These are phyloP conservation scores for Arabidopsis suecica DNA, from an alignment of 345 rosid genomes.

Conservation along the genomic window DNA sequence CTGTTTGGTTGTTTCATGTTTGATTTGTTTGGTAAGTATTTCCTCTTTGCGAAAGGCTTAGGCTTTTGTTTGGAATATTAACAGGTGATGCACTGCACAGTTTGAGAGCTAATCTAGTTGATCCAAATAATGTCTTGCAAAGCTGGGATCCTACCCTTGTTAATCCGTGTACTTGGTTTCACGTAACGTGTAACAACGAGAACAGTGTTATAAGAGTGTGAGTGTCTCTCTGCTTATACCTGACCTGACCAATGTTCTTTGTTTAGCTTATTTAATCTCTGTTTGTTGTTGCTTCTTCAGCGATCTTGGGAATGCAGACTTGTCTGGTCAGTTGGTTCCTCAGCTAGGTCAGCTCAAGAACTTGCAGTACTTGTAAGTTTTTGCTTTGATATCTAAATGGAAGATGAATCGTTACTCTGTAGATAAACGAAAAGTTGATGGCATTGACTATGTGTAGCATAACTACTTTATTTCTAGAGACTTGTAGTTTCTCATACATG, in stretches of 20 bases:
- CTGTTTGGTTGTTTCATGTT: background rate
- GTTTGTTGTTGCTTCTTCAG: slow-evolving; percentile 51
- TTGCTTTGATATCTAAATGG: background rate
- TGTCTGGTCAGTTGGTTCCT: slow-evolving; percentile 89
- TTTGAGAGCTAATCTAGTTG: slow-evolving; percentile 70
- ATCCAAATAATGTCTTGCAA: slow-evolving; percentile 84
- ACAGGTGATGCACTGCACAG: slow-evolving; percentile 94
- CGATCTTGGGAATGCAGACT: slow-evolving; percentile 94
- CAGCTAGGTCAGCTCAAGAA: slow-evolving; percentile 91
- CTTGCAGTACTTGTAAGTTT: slow-evolving; percentile 83
- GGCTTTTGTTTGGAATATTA: slow-evolving; percentile 14
- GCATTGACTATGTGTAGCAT: background rate
- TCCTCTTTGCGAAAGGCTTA: slow-evolving; percentile 27
- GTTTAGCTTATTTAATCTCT: background rate
- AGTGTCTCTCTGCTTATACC: slow-evolving; percentile 36
- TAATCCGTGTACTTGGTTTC: slow-evolving; percentile 96
- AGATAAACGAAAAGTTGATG: background rate
- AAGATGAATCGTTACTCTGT: background rate
- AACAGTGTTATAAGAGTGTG: slow-evolving; percentile 95
- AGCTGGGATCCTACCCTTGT: slow-evolving; percentile 99
- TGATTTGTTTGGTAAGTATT: background rate
- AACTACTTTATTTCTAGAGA: background rate
- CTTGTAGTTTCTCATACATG: slow-evolving; percentile 3
- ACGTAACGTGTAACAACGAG: slow-evolving; percentile 92
- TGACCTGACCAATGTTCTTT: slow-evolving; percentile 1